These are phyloP conservation scores for Coccomyxa sp. DNA, from an alignment of 139 green algal genomes.

Conservation along the genomic window DNA sequence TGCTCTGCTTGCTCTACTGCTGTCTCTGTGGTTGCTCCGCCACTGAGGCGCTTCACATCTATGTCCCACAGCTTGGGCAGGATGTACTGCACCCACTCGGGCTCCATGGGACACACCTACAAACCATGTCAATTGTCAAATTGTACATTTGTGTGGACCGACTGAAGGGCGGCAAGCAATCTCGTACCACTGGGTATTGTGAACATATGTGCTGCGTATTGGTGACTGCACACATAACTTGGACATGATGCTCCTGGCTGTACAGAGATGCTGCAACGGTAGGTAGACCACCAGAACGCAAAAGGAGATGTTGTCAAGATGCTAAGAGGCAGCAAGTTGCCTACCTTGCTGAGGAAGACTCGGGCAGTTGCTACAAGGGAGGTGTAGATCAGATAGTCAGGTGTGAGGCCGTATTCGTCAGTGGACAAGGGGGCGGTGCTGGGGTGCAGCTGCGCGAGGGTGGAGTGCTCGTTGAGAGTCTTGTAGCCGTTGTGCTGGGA, in stretches of 20 bases:
- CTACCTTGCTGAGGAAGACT: slow-evolving; percentile 71
- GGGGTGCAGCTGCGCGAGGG: slow-evolving; percentile 76
- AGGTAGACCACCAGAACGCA: too few relatives aligned
- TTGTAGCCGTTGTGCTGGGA: slow-evolving; percentile 86
- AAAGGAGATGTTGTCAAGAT: too few relatives aligned
- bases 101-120: slow-evolving; percentile 77
- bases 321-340: too few relatives aligned
- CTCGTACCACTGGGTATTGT: too few relatives aligned
- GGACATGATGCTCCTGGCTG: too few relatives aligned
- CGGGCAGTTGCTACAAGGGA: slow-evolving; percentile 76
- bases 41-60: slow-evolving; percentile 70
- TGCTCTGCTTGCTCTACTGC: slow-evolving; percentile 8
- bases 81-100: slow-evolving; percentile 64
- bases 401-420: slow-evolving; percentile 87
- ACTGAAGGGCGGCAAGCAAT: too few relatives aligned
- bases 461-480: slow-evolving; percentile 49
- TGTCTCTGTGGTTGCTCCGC: slow-evolving; percentile 25
- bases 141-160: not conserved
- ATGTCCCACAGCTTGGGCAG: slow-evolving; percentile 60
- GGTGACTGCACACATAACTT: too few relatives aligned
- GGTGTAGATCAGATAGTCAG: slow-evolving; percentile 93
- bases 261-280: too few relatives aligned
- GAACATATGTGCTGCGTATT: too few relatives aligned
- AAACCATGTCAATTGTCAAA: not conserved
- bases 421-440: slow-evolving; percentile 42